Percentiles rank a stretch among this genome's conserved stretches.
phyloP scores from a whole-genome alignment of 2,329 filamentous ascomycete genomes.

The Penicillium sp. region DNA sequence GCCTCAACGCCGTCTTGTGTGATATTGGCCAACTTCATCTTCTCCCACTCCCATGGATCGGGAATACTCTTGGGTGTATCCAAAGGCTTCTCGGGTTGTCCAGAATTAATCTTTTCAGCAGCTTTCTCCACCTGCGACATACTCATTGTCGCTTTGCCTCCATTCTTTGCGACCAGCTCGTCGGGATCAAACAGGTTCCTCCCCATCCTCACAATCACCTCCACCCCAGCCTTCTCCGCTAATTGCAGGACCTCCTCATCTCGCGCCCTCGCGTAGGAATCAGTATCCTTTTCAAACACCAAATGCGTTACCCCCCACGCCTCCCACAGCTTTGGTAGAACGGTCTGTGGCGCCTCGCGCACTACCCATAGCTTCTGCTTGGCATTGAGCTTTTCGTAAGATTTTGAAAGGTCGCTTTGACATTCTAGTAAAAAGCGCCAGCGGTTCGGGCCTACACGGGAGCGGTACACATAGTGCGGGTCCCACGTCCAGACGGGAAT shows the following conservation, averaged over 20 bases:
- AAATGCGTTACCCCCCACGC: constrained; percentile 73
- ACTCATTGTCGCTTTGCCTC: constrained; percentile 72
- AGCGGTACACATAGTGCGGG: constrained; percentile 74
- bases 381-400: constrained; percentile 67
- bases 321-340: constrained; percentile 71
- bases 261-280: constrained; percentile 67
- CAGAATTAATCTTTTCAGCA: constrained; percentile 57
- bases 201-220: constrained; percentile 65
- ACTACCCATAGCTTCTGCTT: constrained; percentile 72
- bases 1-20: constrained; percentile 55
- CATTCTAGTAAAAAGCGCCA: constrained; percentile 78
- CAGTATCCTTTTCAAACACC: constrained; percentile 77
- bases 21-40: constrained; percentile 57
- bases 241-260: constrained; percentile 60
- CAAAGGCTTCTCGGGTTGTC: constrained; percentile 61
- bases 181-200: constrained; percentile 75
- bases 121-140: constrained; percentile 66
- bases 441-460: constrained; percentile 68
- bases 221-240: constrained; percentile 65
- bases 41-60: constrained; percentile 54
- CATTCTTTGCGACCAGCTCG: constrained; percentile 64
- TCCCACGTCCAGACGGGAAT: constrained; percentile 82
- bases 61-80: constrained; percentile 61
- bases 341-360: constrained; percentile 68
- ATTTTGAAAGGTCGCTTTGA: constrained; percentile 67